Conservation (phyloP, 2,329 filamentous ascomycete genomes). For the Ceratocystis cubensis region DNA sequence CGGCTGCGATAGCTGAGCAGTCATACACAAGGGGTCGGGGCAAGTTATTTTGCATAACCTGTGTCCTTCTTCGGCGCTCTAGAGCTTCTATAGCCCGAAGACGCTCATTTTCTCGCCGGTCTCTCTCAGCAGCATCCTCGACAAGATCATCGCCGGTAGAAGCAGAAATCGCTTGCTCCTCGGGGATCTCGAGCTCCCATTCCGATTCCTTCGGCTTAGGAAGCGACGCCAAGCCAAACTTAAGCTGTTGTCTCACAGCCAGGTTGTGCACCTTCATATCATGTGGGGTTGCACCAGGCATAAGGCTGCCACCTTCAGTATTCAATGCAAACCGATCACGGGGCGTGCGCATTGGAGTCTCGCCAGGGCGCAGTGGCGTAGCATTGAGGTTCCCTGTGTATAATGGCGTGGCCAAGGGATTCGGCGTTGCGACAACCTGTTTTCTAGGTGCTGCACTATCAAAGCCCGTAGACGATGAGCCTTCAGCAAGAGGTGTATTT, state of each 20-base stretch:
- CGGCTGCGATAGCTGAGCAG: slow-evolving; percentile 47
- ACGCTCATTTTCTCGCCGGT: slow-evolving; percentile 62
- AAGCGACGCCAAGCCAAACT: slow-evolving; percentile 62
- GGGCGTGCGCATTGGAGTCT: slow-evolving; percentile 77
- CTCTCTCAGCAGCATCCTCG: slow-evolving; percentile 56
- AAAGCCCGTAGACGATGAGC: slow-evolving; percentile 71
- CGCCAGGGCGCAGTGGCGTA: slow-evolving; percentile 56
- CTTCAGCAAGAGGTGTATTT: slow-evolving; percentile 78
- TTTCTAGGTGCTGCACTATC: slow-evolving; percentile 70
- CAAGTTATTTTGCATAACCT: slow-evolving; percentile 76
- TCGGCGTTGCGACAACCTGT: slow-evolving; percentile 78
- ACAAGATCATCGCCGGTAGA: slow-evolving; percentile 38
- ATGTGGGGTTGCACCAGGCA: slow-evolving; percentile 56
- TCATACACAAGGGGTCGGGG: slow-evolving; percentile 67
- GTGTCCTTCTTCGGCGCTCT: slow-evolving; percentile 72
- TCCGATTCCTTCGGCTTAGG: slow-evolving; percentile 88
- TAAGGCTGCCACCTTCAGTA: slow-evolving; percentile 51
- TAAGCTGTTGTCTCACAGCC: slow-evolving; percentile 55
- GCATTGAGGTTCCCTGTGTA: slow-evolving; percentile 47
- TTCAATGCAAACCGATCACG: slow-evolving; percentile 82
- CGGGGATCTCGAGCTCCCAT: slow-evolving; percentile 86
- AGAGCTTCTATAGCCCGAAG: slow-evolving; percentile 60
- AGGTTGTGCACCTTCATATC: slow-evolving; percentile 62
- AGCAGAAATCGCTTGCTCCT: slow-evolving; percentile 55
- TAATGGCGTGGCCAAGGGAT: slow-evolving; percentile 85